Conservation (phyloP, 2,329 filamentous ascomycete genomes). For the Sphaerulina musiva region DNA sequence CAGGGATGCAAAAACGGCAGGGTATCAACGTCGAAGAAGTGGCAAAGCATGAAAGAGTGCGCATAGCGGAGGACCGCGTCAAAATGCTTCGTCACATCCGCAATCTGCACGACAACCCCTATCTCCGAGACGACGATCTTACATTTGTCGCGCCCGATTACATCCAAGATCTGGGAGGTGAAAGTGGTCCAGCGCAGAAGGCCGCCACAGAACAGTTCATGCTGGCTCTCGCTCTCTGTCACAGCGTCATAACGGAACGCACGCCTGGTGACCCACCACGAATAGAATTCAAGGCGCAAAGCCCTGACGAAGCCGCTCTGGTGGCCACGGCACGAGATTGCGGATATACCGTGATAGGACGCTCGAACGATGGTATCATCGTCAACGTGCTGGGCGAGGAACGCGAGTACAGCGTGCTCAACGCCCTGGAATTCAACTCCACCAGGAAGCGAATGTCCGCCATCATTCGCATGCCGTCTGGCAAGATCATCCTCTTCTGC, state of each 20-base stretch:
- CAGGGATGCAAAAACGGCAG: slow-evolving; percentile 87
- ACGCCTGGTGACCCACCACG: slow-evolving; percentile 82
- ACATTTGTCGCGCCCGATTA: slow-evolving; percentile 92
- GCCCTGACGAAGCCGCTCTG: slow-evolving; percentile 89
- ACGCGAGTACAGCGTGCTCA: slow-evolving; percentile 76
- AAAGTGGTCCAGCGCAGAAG: slow-evolving; percentile 69
- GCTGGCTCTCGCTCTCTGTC: slow-evolving; percentile 89
- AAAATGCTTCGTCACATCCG: slow-evolving; percentile 68
- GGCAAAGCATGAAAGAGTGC: slow-evolving; percentile 60
- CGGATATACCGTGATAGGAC: slow-evolving; percentile 85
- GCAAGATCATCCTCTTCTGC: slow-evolving; percentile 83
- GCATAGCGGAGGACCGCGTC: slow-evolving; percentile 72
- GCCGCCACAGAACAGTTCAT: slow-evolving; percentile 82
- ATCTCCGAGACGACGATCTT: slow-evolving; percentile 78
- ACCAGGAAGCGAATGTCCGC: slow-evolving; percentile 96
- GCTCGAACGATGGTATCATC: slow-evolving; percentile 70
- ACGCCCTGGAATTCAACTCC: slow-evolving; percentile 96
- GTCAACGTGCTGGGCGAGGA: slow-evolving; percentile 84
- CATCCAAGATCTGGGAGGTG: slow-evolving; percentile 71
- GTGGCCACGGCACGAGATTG: slow-evolving; percentile 92
- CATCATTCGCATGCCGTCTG: slow-evolving; percentile 89
- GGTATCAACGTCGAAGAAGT: slow-evolving; percentile 83
- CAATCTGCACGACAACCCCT: slow-evolving; percentile 78
- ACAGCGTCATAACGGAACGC: slow-evolving; percentile 89
- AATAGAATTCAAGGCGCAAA: slow-evolving; percentile 95